Evolutionary conservation across 2,329 filamentous ascomycete species (phyloP).

Genomic region (Sporothrix schenckii): DNA sequence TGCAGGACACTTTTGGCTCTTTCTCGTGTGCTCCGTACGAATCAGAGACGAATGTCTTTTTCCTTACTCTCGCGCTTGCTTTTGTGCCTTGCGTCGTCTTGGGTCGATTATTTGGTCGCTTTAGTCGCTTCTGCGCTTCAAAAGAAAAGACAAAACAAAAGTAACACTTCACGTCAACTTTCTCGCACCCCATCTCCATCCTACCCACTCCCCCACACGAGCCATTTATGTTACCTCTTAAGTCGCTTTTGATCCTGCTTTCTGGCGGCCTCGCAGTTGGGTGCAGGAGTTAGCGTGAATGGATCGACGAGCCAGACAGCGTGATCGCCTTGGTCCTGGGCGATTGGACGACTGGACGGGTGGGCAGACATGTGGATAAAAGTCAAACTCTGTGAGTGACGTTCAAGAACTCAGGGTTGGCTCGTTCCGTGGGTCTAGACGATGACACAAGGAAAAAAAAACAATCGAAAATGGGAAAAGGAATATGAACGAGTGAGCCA

Average conservation of each 20-base stretch:
- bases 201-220: constrained; percentile 18
- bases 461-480: constrained; percentile 10
- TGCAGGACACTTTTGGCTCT: constrained; percentile 26
- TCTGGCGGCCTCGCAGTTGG: neutral
- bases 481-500: neutral
- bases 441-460: neutral
- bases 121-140: neutral
- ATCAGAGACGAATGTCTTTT: neutral
- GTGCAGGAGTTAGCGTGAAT: constrained; percentile 24
- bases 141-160: too few species aligned
- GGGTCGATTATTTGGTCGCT: neutral
- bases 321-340: neutral
- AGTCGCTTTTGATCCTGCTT: neutral
- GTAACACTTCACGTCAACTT: neutral
- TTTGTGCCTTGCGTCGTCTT: constrained; percentile 16
- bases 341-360: constrained; percentile 1
- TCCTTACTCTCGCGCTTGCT: neutral
- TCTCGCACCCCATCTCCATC: constrained; percentile 6
- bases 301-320: neutral
- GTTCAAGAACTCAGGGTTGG: neutral
- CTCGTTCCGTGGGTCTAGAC: constrained; percentile 22
- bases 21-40: constrained; percentile 24
- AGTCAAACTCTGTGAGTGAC: neutral
- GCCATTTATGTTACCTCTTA: constrained; percentile 6
- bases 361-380: neutral